Evolutionary conservation across 2,329 filamentous ascomycete species (phyloP), one percentile per base, ranked within the genome.

Genomic region (Monosporascus sp.): DNA sequence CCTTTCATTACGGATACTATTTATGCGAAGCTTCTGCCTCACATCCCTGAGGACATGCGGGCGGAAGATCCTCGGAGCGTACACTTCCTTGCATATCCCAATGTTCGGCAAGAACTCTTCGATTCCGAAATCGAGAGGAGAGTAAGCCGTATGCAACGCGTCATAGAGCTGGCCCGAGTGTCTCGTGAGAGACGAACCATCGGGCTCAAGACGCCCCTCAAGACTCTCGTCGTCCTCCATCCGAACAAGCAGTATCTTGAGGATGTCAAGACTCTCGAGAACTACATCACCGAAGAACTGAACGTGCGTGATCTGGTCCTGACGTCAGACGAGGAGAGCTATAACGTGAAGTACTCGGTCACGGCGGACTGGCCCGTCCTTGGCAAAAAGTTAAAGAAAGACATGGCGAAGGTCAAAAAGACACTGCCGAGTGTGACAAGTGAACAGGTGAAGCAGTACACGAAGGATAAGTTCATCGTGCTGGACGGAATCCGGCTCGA

Each of bases 301-400:
- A 99, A 97, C 66, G 81, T 99, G 48, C 84, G 88, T 57, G 89
- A 96, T 57, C 76, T 97, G 27, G 77, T 96, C 11, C 79, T 97
- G 50, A 90, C 90, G 3, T 85, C 83, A 7, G 91, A 97, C 58
- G 94, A 97, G 73, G 87, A 84, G 52, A 89, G 88, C 68, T 97
- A 97, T 75, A 89, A 91, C 51, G 91, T 99, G 46, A 87, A 94
- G 67, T 96, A 97, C 74, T 90, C 88, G 56, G 90, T 93, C 17
- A 84, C 82, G 39, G 92, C 91, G 7, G 94, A 99, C 71, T 97
- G 94, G 88, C 91, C 94, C 15, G 88, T 89, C 2, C 80, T 99
- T 17, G 94, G 94, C 59, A 96, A 96, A 82, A 97, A 97, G 76
- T 81, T 97, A 62, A 96, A 96, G 80, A 97, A 96, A 73, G 92